These are phyloP conservation scores for Ophiorrhiza pumila DNA, from an alignment of 257 asterid genomes.

Conservation along the genomic window DNA sequence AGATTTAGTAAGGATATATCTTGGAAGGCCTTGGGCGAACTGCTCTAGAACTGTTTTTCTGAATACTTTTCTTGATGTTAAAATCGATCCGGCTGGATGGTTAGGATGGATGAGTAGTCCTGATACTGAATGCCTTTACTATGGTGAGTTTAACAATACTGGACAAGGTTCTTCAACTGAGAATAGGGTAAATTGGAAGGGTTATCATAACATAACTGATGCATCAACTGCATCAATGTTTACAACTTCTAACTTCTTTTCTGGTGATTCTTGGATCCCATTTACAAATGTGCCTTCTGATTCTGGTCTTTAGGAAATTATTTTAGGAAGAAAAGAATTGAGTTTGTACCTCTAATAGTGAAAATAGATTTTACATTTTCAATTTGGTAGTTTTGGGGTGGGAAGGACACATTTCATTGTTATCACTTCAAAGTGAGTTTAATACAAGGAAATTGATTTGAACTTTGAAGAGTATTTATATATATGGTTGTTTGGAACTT, in stretches of 20 bases:
- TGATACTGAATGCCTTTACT: background rate
- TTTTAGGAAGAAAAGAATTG: too few relatives aligned
- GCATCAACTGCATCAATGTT: background rate
- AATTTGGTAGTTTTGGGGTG: too few relatives aligned
- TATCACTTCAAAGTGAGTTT: too few relatives aligned
- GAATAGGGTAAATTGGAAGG: constrained; percentile 14
- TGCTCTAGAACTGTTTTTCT: constrained; percentile 4
- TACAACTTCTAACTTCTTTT: background rate
- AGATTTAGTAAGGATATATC: background rate
- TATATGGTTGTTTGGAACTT: too few relatives aligned
- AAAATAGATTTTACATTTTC: too few relatives aligned
- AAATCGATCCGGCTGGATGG: constrained; percentile 8
- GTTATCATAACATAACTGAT: background rate
- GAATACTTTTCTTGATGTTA: background rate
- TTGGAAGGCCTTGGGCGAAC: constrained; percentile 18
- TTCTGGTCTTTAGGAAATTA: constrained; percentile 4
- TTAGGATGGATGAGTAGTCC: background rate
- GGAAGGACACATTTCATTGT: too few relatives aligned
- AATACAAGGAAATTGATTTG: too few relatives aligned
- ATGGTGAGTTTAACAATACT: constrained; percentile 1
- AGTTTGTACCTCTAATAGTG: too few relatives aligned
- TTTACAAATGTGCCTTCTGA: constrained; percentile 12
- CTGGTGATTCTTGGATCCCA: constrained; percentile 6
- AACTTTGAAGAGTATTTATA: too few relatives aligned
- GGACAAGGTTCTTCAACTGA: constrained; percentile 9